Evolutionary conservation across 768 basidiomycete species (phyloP), one percentile per base, ranked within the genome.

Genomic region (Grammothele lineata): DNA sequence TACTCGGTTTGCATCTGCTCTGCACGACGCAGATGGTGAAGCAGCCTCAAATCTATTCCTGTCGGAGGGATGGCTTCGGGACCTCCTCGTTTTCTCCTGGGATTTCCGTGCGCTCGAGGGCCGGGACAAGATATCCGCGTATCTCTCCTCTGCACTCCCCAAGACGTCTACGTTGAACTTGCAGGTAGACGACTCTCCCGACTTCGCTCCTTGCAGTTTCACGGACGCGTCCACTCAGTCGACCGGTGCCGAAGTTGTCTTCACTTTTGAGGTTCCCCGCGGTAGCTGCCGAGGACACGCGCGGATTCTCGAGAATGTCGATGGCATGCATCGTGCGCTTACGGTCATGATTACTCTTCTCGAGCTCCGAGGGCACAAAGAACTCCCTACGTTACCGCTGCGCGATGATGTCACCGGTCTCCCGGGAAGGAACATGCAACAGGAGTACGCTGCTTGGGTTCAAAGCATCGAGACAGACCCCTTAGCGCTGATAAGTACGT

Each of bases 51-150:
- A 61, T 10, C 44, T 46, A 6, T 68, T 74, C 54, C 61, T 65
- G 1, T 57, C 65, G 1, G 47, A 60, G 24, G 73, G 72, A 9
- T 74, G 64, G 62, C 62, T 73, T 22, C 62, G 71, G 8, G 73
- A 77, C 51, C 42, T 71, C 30, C 65, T 76, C 39, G 60, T 66
- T 10, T 71, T 77, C 55, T 66, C 66, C 2, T 76, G 74, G 74
- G 63, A 70, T 50, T 63, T 62, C 23, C 68, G 72, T 18, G 54
- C 71, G 2, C 60, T 74, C 7, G 50, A 59, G 18, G 70, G 69
- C 3, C 60, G 37, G n/a, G 59, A 61, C 1, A 65, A 65, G 39
- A 70, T 75, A 17, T 35, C 57, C 1, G 35, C 54, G 1, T 72
- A 71, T 42, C 60, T 75, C 5, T 22, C 45, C 1, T 47, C 57